phyloP scores from a whole-genome alignment of 495 filamentous ascomycete species.

The Neurospora sp. region DNA sequence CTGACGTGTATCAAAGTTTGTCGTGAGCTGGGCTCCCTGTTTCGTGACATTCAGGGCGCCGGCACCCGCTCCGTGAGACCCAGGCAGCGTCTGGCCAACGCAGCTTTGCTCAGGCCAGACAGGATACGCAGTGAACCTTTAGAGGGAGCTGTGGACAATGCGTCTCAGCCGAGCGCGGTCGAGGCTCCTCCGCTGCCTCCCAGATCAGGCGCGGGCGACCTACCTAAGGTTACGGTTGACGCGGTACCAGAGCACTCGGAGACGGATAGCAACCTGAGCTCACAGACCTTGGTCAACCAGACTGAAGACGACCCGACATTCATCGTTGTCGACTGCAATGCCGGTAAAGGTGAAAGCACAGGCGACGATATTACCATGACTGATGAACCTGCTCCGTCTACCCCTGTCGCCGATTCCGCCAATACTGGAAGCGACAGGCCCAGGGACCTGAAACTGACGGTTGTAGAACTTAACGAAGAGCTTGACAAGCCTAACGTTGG shows the following conservation, averaged over 20 bases:
- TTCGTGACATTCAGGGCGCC: constrained; percentile 57
- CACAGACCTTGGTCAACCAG: constrained; percentile 36
- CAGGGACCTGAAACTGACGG: constrained; percentile 18
- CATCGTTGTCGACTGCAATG: constrained; percentile 4
- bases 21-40: constrained; percentile 61
- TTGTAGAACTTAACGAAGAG: constrained; percentile 33
- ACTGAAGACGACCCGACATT: constrained; percentile 15
- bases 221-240: constrained; percentile 10
- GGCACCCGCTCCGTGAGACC: constrained; percentile 48
- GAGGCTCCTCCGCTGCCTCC: constrained; percentile 21
- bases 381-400: constrained; percentile 4
- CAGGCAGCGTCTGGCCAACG: constrained; percentile 68
- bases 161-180: not conserved
- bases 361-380: constrained; percentile 10
- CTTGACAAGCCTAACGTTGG: constrained; percentile 36
- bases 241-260: constrained; percentile 13
- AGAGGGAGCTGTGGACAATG: constrained; percentile 1
- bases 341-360: not conserved
- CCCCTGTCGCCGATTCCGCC: not conserved
- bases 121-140: constrained; percentile 8
- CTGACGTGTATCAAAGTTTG: constrained; percentile 43
- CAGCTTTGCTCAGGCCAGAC: constrained; percentile 41
- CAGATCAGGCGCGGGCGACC: constrained; percentile 6
- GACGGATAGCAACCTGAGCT: constrained; percentile 28
- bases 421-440: constrained; percentile 4